Conservation (phyloP, 31 red algal genomes). For the Bonnemaisonia californica region DNA sequence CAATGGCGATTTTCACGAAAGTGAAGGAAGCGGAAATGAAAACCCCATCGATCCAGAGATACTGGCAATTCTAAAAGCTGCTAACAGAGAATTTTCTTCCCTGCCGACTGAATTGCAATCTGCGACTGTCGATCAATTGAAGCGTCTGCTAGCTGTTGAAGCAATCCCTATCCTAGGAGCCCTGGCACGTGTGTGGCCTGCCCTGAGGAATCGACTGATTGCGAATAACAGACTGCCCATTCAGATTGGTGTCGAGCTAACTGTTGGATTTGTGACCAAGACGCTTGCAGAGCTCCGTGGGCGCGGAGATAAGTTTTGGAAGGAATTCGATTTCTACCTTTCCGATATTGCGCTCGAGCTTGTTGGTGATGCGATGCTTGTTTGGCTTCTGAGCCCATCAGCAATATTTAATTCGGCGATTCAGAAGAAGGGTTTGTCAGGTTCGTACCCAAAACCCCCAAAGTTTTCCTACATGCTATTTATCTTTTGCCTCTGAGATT, state of each 20-base stretch:
- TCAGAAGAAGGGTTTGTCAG: background rate
- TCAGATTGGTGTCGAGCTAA: constrained; percentile 77
- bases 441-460: too few species aligned
- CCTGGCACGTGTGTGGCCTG: constrained; percentile 55
- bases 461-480: too few species aligned
- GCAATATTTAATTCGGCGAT: constrained; percentile 13
- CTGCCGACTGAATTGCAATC: constrained; percentile 11
- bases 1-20: background rate
- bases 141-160: constrained; percentile 33
- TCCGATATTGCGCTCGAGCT: constrained; percentile 88
- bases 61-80: constrained; percentile 10
- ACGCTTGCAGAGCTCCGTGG: constrained; percentile 72
- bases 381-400: constrained; percentile 88
- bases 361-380: constrained; percentile 87
- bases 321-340: constrained; percentile 91
- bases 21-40: constrained; percentile 4
- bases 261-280: constrained; percentile 82
- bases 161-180: constrained; percentile 42
- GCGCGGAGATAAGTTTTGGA: constrained; percentile 76
- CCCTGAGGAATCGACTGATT: constrained; percentile 62
- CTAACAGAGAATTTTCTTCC: constrained; percentile 2
- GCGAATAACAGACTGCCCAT: constrained; percentile 66
- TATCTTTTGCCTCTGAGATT: too few species aligned
- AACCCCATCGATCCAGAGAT: constrained; percentile 20
- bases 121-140: constrained; percentile 29